Conservation (phyloP, 2,329 filamentous ascomycete genomes). For the Ploettnerulaceae sp. region DNA sequence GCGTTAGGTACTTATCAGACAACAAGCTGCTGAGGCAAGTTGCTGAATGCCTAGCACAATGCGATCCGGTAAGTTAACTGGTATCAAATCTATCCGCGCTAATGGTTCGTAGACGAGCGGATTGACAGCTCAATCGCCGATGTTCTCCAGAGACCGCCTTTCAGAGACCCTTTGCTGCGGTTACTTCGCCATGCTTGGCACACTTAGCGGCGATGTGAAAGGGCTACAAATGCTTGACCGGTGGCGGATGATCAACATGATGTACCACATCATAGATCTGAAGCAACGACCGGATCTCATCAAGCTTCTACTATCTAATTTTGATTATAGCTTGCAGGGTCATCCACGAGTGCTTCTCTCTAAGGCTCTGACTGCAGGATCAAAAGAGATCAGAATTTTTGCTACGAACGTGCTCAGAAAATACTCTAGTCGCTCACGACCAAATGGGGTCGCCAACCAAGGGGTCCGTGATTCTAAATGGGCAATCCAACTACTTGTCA, state of each 20-base stretch:
- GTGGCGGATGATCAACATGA: conserved; percentile 99
- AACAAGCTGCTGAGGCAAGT: conserved; percentile 93
- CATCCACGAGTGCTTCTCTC: conserved; percentile 90
- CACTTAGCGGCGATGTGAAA: conserved; percentile 74
- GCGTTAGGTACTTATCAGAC: conserved; percentile 77
- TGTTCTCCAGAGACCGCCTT: conserved; percentile 83
- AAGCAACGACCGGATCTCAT: conserved; percentile 89
- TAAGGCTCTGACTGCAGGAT: conserved; percentile 86
- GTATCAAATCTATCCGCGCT: conserved; percentile 3
- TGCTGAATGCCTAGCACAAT: conserved; percentile 91
- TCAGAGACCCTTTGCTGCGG: conserved; percentile 84
- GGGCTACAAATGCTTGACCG: conserved; percentile 87
- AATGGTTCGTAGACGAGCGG: conserved; percentile 53
- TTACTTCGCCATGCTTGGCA: conserved; percentile 89
- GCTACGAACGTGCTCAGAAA: conserved; percentile 82
- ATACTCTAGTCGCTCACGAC: conserved; percentile 62
- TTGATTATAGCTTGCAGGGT: conserved; percentile 85
- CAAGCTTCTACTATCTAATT: conserved; percentile 79
- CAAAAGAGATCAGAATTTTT: conserved; percentile 86
- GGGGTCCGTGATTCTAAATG: conserved; percentile 72
- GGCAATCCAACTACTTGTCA: conserved; percentile 96
- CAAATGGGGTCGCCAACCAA: conserved; percentile 37
- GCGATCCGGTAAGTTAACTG: conserved; percentile 65
- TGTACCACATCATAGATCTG: conserved; percentile 94
- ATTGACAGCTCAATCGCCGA: conserved; percentile 73